phyloP scores from a whole-genome alignment of 2,329 filamentous ascomycete species.

The Intubia oerlemansii region DNA sequence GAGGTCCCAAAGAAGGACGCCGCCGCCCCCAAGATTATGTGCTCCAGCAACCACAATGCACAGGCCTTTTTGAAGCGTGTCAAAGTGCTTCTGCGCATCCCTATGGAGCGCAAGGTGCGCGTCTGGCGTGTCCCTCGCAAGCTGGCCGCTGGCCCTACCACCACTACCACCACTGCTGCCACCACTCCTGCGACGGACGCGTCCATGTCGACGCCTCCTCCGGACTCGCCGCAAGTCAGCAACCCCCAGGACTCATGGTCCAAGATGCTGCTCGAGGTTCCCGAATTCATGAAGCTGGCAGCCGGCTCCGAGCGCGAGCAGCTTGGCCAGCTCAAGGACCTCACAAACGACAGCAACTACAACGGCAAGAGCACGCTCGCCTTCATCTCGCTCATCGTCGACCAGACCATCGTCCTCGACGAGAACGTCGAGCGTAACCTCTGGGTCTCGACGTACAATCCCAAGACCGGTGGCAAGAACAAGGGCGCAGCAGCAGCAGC shows the following conservation, averaged over 20 bases:
- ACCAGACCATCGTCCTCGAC: constrained; percentile 66
- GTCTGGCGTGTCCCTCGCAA: constrained; percentile 44
- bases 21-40: constrained; percentile 40
- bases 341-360: constrained; percentile 52
- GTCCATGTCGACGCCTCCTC: constrained; percentile 11
- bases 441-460: constrained; percentile 30
- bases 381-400: constrained; percentile 44
- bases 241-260: constrained; percentile 15
- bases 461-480: constrained; percentile 11
- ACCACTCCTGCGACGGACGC: not conserved
- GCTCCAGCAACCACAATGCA: constrained; percentile 48
- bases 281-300: constrained; percentile 39
- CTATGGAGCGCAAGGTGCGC: constrained; percentile 50
- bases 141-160: constrained; percentile 14
- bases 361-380: constrained; percentile 52
- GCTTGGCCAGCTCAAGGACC: constrained; percentile 38
- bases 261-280: constrained; percentile 37
- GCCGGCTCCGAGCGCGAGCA: constrained; percentile 42
- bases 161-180: not conserved
- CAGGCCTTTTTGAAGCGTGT: constrained; percentile 56
- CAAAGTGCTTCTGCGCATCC: constrained; percentile 48
- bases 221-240: constrained; percentile 1
- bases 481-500: constrained; percentile 7
- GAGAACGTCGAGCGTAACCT: constrained; percentile 42
- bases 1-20: constrained; percentile 41